These are phyloP conservation scores for Metarhizium guizhouense DNA, from an alignment of 2,329 filamentous ascomycete genomes.

Conservation along the genomic window DNA sequence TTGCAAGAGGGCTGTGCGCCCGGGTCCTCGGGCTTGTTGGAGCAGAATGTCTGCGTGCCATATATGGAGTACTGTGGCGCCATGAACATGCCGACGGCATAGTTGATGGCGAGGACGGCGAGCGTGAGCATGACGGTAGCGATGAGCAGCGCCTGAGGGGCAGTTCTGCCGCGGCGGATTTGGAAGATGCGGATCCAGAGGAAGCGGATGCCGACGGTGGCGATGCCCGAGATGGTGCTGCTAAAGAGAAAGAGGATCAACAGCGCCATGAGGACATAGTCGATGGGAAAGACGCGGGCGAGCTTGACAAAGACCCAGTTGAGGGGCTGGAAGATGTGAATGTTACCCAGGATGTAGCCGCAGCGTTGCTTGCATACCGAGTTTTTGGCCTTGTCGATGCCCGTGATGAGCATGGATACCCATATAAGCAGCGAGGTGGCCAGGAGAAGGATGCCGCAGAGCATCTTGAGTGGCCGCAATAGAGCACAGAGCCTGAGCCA, in stretches of 20 bases:
- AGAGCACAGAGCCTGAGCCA: conserved; percentile 78
- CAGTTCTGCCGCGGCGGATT: conserved; percentile 80
- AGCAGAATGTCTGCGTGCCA: conserved; percentile 90
- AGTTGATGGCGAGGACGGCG: conserved; percentile 86
- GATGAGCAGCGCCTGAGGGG: conserved; percentile 84
- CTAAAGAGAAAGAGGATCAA: conserved; percentile 82
- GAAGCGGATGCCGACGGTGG: conserved; percentile 85
- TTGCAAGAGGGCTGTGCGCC: conserved; percentile 69
- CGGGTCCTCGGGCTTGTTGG: conserved; percentile 53
- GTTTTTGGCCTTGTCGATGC: conserved; percentile 93
- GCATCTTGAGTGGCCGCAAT: conserved; percentile 79
- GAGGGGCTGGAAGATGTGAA: conserved; percentile 90
- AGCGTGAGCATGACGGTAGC: conserved; percentile 86
- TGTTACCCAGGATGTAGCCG: conserved; percentile 79
- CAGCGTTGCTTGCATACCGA: conserved; percentile 85
- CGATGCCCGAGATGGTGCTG: conserved; percentile 78
- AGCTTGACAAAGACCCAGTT: conserved; percentile 76
- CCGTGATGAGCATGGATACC: conserved; percentile 89
- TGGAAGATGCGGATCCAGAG: conserved; percentile 91
- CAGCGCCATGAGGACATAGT: conserved; percentile 83
- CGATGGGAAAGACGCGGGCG: conserved; percentile 77
- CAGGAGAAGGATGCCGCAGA: conserved; percentile 74
- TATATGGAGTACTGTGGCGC: conserved; percentile 93
- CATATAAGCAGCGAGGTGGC: conserved; percentile 68
- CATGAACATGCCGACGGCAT: conserved; percentile 85